These are phyloP conservation scores for Alternaria sp. DNA, from an alignment of 2,329 filamentous ascomycete genomes.

Conservation along the genomic window DNA sequence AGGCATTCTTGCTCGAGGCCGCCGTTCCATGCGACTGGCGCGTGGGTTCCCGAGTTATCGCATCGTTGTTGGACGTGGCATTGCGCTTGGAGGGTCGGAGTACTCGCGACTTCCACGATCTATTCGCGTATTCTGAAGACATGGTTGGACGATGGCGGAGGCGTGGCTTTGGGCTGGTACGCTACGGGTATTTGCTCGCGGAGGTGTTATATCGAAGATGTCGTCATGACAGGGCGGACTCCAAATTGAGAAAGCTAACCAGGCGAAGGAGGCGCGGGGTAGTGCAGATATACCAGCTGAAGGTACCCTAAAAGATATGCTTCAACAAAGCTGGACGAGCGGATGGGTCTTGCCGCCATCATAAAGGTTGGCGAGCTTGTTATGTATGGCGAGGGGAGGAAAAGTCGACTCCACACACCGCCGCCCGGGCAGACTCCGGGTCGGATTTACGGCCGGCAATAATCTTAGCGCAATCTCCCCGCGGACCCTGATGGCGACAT, in stretches of 20 bases:
- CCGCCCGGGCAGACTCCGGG: not conserved
- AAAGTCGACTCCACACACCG: not conserved
- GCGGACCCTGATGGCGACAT: not conserved
- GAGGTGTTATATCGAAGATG: slow-evolving; percentile 22
- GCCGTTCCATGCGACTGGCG: slow-evolving; percentile 19
- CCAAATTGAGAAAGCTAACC: not conserved
- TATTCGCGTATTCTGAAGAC: slow-evolving; percentile 16
- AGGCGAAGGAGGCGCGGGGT: not conserved
- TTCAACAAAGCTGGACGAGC: not conserved
- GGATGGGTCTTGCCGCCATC: not conserved
- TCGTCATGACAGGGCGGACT: slow-evolving; percentile 10
- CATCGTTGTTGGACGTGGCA: not conserved
- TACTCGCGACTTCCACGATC: slow-evolving; percentile 28
- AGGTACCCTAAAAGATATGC: not conserved
- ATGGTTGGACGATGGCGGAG: slow-evolving; percentile 22
- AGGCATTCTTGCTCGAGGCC: slow-evolving; percentile 47
- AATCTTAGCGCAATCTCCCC: not conserved
- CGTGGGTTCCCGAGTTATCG: slow-evolving; percentile 23
- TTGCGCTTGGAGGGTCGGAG: slow-evolving; percentile 1
- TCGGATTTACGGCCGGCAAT: not conserved
- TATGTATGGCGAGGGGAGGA: not conserved
- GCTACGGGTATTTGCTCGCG: slow-evolving; percentile 24
- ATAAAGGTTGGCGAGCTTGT: not conserved
- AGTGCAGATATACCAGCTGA: not conserved
- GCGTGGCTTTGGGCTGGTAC: slow-evolving; percentile 25